phyloP scores from a whole-genome alignment of 352 stramenopile genomes.

The Pythium phragmitis region DNA sequence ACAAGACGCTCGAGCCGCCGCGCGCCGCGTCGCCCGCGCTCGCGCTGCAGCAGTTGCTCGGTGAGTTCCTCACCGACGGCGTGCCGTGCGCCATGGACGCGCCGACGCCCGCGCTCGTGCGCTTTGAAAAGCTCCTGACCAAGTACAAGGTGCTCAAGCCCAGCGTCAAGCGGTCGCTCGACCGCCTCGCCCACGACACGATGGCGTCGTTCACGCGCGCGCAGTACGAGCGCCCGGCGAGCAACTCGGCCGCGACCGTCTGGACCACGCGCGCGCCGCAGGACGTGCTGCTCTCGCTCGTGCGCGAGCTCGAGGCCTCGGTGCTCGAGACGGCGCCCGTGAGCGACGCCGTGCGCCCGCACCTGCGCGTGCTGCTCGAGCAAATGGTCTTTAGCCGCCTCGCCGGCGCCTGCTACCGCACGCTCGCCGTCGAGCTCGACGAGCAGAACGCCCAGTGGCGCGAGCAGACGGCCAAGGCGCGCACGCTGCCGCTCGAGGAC shows the following conservation, averaged over 20 bases:
- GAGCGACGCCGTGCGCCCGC: conserved; percentile 21
- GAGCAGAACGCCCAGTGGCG: conserved; percentile 70
- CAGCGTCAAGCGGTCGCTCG: conserved; percentile 59
- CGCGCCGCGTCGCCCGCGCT: conserved; percentile 16
- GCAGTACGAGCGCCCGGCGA: conserved; percentile 17
- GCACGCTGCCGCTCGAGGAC: conserved; percentile 43
- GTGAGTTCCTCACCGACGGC: conserved; percentile 27
- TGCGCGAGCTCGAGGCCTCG: conserved; percentile 59
- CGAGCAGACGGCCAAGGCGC: conserved; percentile 46
- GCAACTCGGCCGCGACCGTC: conserved; percentile 22
- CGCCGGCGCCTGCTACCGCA: conserved; percentile 59
- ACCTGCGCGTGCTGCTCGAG: conserved; percentile 58
- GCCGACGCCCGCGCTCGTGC: conserved; percentile 45
- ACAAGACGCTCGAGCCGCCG: conserved; percentile 33
- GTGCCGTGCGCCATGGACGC: conserved; percentile 41
- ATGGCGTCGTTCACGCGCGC: conserved; percentile 51
- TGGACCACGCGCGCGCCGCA: conserved; percentile 52
- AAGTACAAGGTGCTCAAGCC: conserved; percentile 59
- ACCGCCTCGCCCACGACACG: conserved; percentile 60
- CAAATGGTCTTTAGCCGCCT: conserved; percentile 78
- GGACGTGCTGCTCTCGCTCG: conserved; percentile 71
- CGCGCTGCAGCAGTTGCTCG: conserved; percentile 41
- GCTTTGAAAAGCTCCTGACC: conserved; percentile 72
- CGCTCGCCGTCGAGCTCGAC: conserved; percentile 53
- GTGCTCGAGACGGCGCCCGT: conserved; percentile 44